Evolutionary conservation across 2,329 filamentous ascomycete genomes (phyloP), one percentile per base, ranked within the genome.

Genomic region (Pseudonectria buxi): DNA sequence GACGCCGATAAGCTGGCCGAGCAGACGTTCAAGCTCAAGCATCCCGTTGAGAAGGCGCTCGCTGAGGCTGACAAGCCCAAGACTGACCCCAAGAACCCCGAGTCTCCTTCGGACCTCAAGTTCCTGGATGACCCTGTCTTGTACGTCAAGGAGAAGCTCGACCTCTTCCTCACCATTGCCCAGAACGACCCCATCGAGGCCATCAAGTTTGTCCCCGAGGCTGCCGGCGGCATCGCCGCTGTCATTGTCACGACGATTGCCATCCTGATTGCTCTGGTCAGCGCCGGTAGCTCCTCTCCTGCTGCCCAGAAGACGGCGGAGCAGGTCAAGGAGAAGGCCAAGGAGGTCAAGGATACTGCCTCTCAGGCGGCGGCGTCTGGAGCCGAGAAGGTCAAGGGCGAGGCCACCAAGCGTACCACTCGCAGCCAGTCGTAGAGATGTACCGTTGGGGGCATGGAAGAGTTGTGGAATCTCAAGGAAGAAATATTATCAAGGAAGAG

Each of bases 1-100:
- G 92, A 98, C 51, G 92, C 92, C 44, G 80, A 84, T 65, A 84
- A 89, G 70, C 74, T 98, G 58, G 84, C 87, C 54, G 75, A 83
- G 47, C 86, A 95, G 76, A 86, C 87, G 36, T 98, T 89, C 64
- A 82, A 86, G 58, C 68, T 87, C 68, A 98, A 98, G 85, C 74
- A 81, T 62, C 72, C 80, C 37, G 69, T 86, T 33, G 92, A 98
- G 74, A 76, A 83, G 72, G 78, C 82, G 31, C 73, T 86, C 50
- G 85, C 92, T 61, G 77, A 85, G 51, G 83, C 81, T 40, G 75
- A 75, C 53, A 86, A 83, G 76, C 89, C 90, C 56, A 88, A 90
- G 77, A 58, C 67, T 37, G 54, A 60, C 27, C 69, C 78, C 46
- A 77, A 76, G 57, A 76, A 77, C 58, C 69, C 78, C 56, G 78